Conservation (phyloP, 177 flowering plant genomes). For the Vitis hybrid region DNA sequence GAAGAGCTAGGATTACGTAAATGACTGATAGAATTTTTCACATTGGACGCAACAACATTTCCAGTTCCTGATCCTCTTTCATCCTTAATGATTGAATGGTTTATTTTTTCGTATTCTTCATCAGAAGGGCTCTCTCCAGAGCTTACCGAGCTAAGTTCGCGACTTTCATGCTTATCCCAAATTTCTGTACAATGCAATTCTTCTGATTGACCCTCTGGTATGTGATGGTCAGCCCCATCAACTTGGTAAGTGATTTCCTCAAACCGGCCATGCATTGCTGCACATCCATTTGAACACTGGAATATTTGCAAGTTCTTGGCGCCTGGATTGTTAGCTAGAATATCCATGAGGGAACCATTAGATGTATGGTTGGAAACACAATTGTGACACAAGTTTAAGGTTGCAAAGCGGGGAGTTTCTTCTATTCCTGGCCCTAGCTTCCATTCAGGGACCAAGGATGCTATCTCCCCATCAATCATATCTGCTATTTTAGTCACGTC, state of each 20-base stretch:
- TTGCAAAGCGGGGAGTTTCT: constrained; percentile 30
- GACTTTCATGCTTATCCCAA: constrained; percentile 51
- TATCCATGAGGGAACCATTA: constrained; percentile 33
- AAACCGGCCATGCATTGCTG: constrained; percentile 73
- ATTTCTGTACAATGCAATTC: constrained; percentile 28
- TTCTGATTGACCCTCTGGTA: constrained; percentile 32
- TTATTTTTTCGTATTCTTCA: constrained; percentile 28
- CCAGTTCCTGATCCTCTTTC: constrained; percentile 7
- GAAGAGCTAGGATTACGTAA: constrained; percentile 13
- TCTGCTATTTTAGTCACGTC: constrained; percentile 61
- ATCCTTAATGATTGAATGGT: constrained; percentile 13
- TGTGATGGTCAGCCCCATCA: constrained; percentile 46
- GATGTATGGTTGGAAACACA: constrained; percentile 49
- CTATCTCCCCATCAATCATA: constrained; percentile 64
- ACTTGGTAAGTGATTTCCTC: constrained; percentile 68
- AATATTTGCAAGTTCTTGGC: constrained; percentile 23
- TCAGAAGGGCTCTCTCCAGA: constrained; percentile 42
- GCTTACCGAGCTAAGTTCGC: constrained; percentile 45
- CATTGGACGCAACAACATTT: not conserved
- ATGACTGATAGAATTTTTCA: constrained; percentile 4
- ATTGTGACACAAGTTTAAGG: constrained; percentile 29
- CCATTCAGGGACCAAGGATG: constrained; percentile 64
- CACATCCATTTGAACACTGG: constrained; percentile 53
- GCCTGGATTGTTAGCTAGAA: constrained; percentile 23
- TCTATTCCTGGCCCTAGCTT: constrained; percentile 39